phyloP scores from a whole-genome alignment of 352 stramenopile genomes.

The Elongisporangium prolatum region DNA sequence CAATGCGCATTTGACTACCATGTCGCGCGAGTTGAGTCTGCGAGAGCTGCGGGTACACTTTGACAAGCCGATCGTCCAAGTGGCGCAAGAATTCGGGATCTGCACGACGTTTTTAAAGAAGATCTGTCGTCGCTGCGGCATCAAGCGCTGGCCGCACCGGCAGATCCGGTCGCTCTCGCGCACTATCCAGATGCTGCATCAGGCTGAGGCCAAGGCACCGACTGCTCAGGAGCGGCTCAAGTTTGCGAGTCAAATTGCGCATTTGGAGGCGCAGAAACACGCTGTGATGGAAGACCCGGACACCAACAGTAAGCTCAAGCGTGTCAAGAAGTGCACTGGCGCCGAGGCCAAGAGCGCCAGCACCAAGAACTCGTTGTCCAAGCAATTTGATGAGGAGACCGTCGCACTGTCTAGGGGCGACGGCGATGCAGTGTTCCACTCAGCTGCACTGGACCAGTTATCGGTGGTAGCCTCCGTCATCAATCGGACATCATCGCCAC shows the following conservation, averaged over 20 bases:
- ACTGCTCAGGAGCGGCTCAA: slow-evolving; percentile 41
- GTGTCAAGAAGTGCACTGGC: slow-evolving; percentile 46
- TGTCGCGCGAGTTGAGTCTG: slow-evolving; percentile 52
- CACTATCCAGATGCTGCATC: slow-evolving; percentile 72
- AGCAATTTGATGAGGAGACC: background rate
- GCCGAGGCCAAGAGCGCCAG: slow-evolving; percentile 6
- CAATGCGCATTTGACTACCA: slow-evolving; percentile 37
- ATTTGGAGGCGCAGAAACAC: slow-evolving; percentile 60
- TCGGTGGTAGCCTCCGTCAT: no score
- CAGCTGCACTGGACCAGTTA: background rate
- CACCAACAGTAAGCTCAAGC: slow-evolving; percentile 48
- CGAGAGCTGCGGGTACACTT: slow-evolving; percentile 62
- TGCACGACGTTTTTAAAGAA: slow-evolving; percentile 80
- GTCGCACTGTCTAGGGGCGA: no score
- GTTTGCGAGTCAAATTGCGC: slow-evolving; percentile 47
- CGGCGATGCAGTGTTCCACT: background rate
- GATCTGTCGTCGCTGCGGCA: slow-evolving; percentile 57
- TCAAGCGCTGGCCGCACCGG: slow-evolving; percentile 64
- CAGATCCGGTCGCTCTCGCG: slow-evolving; percentile 65
- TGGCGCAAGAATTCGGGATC: slow-evolving; percentile 63
- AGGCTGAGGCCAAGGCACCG: slow-evolving; percentile 41
- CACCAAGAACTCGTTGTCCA: background rate
- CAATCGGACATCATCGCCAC: no score
- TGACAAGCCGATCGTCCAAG: slow-evolving; percentile 56
- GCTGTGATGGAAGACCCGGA: slow-evolving; percentile 67